Evolutionary conservation across 192 early-diverging fungal species (phyloP).

Genomic region (Helicostylum pulchrum): DNA sequence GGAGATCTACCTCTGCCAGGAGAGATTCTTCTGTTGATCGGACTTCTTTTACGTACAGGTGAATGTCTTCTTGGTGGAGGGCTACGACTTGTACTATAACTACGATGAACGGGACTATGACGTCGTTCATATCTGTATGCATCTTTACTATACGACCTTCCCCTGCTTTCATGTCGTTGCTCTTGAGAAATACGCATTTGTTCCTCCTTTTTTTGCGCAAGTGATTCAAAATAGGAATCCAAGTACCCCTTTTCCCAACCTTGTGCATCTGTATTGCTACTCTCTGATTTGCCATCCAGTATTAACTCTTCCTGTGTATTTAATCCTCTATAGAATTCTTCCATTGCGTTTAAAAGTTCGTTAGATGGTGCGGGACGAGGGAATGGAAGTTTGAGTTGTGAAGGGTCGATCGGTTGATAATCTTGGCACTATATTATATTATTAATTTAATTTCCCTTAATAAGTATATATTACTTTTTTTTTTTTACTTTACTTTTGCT

Average conservation of each 20-base stretch:
- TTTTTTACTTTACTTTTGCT: conserved; percentile 16
- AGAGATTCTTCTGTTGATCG: neutral
- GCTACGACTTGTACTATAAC: conserved; percentile 4
- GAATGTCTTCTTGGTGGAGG: conserved; percentile 4
- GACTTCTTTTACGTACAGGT: too few species aligned
- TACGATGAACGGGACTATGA: conserved; percentile 1
- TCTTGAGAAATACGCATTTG: neutral
- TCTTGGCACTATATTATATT: neutral
- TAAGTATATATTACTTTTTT: neutral
- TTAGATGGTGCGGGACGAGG: neutral
- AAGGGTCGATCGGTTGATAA: conserved; percentile 18
- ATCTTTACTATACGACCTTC: too few species aligned
- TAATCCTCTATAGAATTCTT: conserved; percentile 21
- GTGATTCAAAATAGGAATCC: conserved; percentile 4
- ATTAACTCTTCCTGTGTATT: neutral
- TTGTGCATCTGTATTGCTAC: conserved; percentile 14
- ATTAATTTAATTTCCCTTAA: neutral
- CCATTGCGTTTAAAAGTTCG: conserved; percentile 2
- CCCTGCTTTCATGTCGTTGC: neutral
- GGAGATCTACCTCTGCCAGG: conserved; percentile 4
- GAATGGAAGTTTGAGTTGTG: neutral
- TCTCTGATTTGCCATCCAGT: conserved; percentile 1
- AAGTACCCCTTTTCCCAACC: conserved; percentile 29
- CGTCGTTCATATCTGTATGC: neutral
- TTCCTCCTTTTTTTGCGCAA: neutral